Evolutionary conservation across 2,329 filamentous ascomycete genomes (phyloP).

Genomic region (Pseudopyricularia javanii): DNA sequence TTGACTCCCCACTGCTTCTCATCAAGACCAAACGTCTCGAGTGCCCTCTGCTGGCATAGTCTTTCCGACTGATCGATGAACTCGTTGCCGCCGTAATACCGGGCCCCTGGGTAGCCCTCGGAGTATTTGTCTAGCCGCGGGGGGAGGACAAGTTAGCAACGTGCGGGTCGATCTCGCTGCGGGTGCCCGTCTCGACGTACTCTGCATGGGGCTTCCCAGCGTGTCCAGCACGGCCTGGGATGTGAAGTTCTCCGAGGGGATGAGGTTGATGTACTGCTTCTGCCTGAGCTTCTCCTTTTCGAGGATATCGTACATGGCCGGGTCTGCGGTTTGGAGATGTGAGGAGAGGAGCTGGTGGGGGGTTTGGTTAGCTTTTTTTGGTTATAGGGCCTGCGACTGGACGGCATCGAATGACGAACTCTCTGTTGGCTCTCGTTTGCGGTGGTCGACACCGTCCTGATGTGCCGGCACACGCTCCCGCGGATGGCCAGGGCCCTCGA

Average conservation of each 20-base stretch:
- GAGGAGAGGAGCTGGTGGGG: constrained; percentile 75
- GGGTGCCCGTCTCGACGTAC: constrained; percentile 30
- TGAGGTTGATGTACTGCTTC: constrained; percentile 97
- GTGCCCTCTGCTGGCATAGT: constrained; percentile 78
- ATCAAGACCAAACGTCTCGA: constrained; percentile 77
- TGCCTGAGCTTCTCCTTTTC: constrained; percentile 82
- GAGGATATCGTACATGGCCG: constrained; percentile 21
- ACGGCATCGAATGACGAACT: too few species aligned
- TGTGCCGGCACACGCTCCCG: constrained; percentile 9
- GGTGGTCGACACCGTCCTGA: constrained; percentile 31
- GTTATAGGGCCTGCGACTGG: neutral
- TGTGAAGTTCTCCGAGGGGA: constrained; percentile 92
- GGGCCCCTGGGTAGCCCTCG: constrained; percentile 89
- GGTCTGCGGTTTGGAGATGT: constrained; percentile 73
- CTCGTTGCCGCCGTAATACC: constrained; percentile 95
- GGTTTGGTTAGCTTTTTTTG: neutral
- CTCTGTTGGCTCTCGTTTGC: constrained; percentile 45
- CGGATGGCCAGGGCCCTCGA: constrained; percentile 5
- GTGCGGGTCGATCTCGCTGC: neutral
- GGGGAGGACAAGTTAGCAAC: neutral
- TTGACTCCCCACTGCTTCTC: constrained; percentile 92
- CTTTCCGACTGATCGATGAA: constrained; percentile 87
- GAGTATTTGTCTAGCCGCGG: constrained; percentile 77
- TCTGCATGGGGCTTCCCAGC: constrained; percentile 89
- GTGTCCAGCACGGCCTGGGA: constrained; percentile 87